Conservation (phyloP, 805 yeast species). For the Babjeviella inositovora region DNA sequence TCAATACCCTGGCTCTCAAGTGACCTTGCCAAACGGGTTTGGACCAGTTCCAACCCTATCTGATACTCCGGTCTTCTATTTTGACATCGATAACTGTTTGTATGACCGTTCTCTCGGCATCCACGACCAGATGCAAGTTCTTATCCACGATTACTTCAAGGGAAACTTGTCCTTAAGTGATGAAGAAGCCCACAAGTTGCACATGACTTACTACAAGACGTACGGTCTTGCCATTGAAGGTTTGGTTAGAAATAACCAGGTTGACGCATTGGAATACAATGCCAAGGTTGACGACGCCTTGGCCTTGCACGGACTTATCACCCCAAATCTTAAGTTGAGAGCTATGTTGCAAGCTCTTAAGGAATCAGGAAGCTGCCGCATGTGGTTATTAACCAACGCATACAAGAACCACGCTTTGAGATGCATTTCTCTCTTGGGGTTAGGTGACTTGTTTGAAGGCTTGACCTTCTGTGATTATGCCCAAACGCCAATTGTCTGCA, state of each 20-base stretch:
- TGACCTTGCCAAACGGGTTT: too few relatives aligned
- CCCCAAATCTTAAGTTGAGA: conserved; percentile 41
- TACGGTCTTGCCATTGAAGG: conserved; percentile 95
- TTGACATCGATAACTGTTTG: conserved; percentile 89
- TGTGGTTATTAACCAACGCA: conserved; percentile 94
- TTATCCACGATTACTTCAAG: conserved; percentile 71
- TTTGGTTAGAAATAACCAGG: conserved; percentile 47
- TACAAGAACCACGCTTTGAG: conserved; percentile 81
- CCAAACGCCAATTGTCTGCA: conserved; percentile 57
- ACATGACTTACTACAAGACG: conserved; percentile 60
- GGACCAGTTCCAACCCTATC: too few relatives aligned
- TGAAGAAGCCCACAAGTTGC: conserved; percentile 61
- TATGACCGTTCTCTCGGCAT: conserved; percentile 62
- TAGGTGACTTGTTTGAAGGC: conserved; percentile 92
- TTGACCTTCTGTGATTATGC: conserved; percentile 84
- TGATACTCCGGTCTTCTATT: too few relatives aligned
- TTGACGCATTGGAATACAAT: conserved; percentile 83
- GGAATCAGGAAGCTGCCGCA: conserved; percentile 28
- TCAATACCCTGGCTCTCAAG: too few relatives aligned
- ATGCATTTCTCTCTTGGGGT: conserved; percentile 62
- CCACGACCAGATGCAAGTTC: conserved; percentile 77
- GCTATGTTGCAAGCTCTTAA: conserved; percentile 29
- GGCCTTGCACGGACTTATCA: conserved; percentile 66
- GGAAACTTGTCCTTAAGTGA: conserved; percentile 41
- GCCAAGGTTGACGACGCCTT: conserved; percentile 81